These are phyloP conservation scores for Drechslerella coelobrocha DNA, from an alignment of 2,329 filamentous ascomycete species.

Conservation along the genomic window DNA sequence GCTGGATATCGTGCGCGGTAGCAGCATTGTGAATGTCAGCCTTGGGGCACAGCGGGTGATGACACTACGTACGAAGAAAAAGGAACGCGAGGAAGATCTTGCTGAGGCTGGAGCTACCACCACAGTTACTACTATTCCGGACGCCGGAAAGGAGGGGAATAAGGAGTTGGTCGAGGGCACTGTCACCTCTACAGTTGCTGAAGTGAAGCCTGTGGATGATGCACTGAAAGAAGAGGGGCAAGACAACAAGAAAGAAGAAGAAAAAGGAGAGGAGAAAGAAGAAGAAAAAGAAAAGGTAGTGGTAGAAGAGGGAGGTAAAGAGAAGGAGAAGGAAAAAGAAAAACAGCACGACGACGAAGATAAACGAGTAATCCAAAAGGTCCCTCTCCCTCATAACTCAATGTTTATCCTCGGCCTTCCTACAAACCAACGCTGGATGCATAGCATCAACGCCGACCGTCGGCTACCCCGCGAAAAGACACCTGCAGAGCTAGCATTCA, in stretches of 20 bases:
- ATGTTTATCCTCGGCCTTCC: slow-evolving; percentile 79
- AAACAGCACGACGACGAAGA: slow-evolving; percentile 47
- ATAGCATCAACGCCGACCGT: slow-evolving; percentile 90
- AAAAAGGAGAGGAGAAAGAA: too few species aligned
- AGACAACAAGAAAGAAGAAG: too few species aligned
- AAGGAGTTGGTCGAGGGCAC: too few species aligned
- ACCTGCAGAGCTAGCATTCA: slow-evolving; percentile 72
- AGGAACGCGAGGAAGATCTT: slow-evolving; percentile 56
- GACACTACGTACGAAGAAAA: slow-evolving; percentile 82
- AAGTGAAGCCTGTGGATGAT: too few species aligned
- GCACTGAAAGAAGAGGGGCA: too few species aligned
- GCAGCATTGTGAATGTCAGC: slow-evolving; percentile 89
- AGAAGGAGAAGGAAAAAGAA: slow-evolving; percentile 1
- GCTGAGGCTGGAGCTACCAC: not conserved
- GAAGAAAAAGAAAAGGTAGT: too few species aligned
- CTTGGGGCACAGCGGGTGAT: slow-evolving; percentile 91
- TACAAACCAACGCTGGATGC: slow-evolving; percentile 87
- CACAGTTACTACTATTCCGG: slow-evolving; percentile 25
- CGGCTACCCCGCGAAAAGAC: slow-evolving; percentile 72
- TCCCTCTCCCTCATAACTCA: slow-evolving; percentile 83
- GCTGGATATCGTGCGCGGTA: slow-evolving; percentile 80
- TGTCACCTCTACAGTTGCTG: too few species aligned
- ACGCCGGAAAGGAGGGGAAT: not conserved
- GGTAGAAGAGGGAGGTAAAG: too few species aligned
- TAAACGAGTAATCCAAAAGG: slow-evolving; percentile 69